Evolutionary conservation across 495 filamentous ascomycete species (phyloP).

Genomic region (Rhizodiscina lignyota): DNA sequence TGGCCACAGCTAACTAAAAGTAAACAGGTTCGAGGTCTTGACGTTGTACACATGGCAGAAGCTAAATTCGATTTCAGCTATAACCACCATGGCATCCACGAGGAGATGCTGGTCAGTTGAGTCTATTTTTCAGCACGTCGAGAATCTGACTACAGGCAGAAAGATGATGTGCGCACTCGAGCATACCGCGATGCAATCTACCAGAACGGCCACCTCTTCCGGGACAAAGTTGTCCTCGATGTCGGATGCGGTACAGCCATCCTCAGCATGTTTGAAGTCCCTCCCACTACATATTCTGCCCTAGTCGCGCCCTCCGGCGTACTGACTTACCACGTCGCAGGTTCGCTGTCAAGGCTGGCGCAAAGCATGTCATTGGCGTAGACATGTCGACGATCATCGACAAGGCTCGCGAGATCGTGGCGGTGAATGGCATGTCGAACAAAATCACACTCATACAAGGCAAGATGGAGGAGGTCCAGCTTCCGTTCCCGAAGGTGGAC

Average conservation of each 20-base stretch:
- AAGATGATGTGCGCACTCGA: slow-evolving; percentile 92
- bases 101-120: slow-evolving; percentile 86
- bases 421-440: slow-evolving; percentile 62
- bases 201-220: slow-evolving; percentile 89
- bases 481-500: slow-evolving; percentile 84
- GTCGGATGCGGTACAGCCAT: slow-evolving; percentile 92
- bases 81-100: slow-evolving; percentile 94
- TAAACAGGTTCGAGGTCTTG: no score
- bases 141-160: slow-evolving; percentile 31
- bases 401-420: slow-evolving; percentile 84
- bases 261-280: slow-evolving; percentile 55
- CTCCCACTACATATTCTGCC: slow-evolving; percentile 1
- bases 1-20: no score
- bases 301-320: neutral
- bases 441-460: slow-evolving; percentile 86
- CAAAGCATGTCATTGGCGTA: slow-evolving; percentile 86
- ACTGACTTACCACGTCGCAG: slow-evolving; percentile 27
- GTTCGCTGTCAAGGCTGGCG: slow-evolving; percentile 91
- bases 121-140: neutral
- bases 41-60: slow-evolving; percentile 13
- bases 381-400: slow-evolving; percentile 96
- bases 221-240: slow-evolving; percentile 93
- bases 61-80: slow-evolving; percentile 42
- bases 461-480: slow-evolving; percentile 85
- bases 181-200: slow-evolving; percentile 96